Conservation (phyloP, 2,329 filamentous ascomycete genomes). For the Xylariaceae sp. region DNA sequence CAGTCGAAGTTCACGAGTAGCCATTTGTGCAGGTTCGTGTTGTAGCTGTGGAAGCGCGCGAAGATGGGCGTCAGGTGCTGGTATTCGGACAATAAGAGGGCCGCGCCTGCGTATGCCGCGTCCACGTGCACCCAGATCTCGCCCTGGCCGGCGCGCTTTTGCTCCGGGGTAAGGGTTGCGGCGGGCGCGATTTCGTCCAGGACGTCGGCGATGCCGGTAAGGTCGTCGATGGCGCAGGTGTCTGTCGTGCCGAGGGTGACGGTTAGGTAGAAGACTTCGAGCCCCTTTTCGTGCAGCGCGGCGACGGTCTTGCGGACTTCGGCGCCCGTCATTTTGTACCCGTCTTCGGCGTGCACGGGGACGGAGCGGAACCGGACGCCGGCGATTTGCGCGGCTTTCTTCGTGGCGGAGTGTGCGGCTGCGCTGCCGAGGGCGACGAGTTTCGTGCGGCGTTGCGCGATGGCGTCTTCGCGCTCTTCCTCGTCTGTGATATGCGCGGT, state of each 20-base stretch:
- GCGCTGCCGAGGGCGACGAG: constrained; percentile 78
- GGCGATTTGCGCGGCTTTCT: constrained; percentile 81
- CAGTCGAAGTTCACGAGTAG: constrained; percentile 87
- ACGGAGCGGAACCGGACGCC: constrained; percentile 76
- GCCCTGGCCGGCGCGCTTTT: constrained; percentile 28
- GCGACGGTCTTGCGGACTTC: constrained; percentile 58
- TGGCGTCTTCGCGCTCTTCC: constrained; percentile 62
- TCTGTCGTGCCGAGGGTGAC: constrained; percentile 80
- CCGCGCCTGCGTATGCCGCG: constrained; percentile 84
- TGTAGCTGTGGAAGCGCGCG: constrained; percentile 74
- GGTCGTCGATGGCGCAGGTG: constrained; percentile 82
- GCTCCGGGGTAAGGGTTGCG: constrained; percentile 9
- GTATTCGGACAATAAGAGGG: constrained; percentile 76
- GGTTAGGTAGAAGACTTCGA: constrained; percentile 83
- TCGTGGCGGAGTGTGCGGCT: constrained; percentile 75
- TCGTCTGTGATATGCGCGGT: constrained; percentile 45
- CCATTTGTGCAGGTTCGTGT: constrained; percentile 98
- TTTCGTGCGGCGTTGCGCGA: constrained; percentile 59
- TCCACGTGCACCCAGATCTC: constrained; percentile 89
- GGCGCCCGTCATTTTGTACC: constrained; percentile 64
- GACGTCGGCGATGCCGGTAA: constrained; percentile 57
- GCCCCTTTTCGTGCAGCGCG: constrained; percentile 59
- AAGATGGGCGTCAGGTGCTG: constrained; percentile 58
- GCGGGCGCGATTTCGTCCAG: constrained; percentile 35
- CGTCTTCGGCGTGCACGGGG: constrained; percentile 54